A percentile compares a stretch with the other conserved stretches of the same genome.
These are phyloP conservation scores for Tylopilus sp. DNA, from an alignment of 768 basidiomycete species.

Conservation along the genomic window DNA sequence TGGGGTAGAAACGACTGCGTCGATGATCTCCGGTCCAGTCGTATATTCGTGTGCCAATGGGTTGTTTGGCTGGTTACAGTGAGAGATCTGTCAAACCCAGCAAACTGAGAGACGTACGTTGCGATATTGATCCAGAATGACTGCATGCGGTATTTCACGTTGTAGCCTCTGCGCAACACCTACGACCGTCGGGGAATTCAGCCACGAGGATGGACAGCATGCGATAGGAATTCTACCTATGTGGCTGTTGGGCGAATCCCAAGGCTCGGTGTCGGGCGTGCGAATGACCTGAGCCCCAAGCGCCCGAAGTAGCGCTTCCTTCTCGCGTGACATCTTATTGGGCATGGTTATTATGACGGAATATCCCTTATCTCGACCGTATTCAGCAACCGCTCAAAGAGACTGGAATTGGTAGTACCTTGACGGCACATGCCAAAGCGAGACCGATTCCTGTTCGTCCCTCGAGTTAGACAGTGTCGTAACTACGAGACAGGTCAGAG, in stretches of 20 bases:
- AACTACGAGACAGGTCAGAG: background rate
- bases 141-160: constrained; percentile 72
- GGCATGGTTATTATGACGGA: constrained; percentile 87
- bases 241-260: constrained; percentile 86
- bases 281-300: constrained; percentile 94
- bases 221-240: constrained; percentile 65
- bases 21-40: constrained; percentile 91
- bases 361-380: constrained; percentile 86
- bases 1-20: constrained; percentile 65
- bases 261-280: constrained; percentile 86
- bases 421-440: constrained; percentile 90
- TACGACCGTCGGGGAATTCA: constrained; percentile 85
- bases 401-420: constrained; percentile 48
- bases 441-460: constrained; percentile 74
- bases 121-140: constrained; percentile 92
- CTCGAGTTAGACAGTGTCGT: background rate
- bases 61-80: constrained; percentile 60
- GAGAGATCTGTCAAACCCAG: background rate
- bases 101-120: constrained; percentile 47
- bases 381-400: constrained; percentile 55
- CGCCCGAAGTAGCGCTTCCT: constrained; percentile 87
- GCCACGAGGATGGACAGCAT: constrained; percentile 52
- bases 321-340: constrained; percentile 95
- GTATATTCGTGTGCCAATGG: constrained; percentile 87
- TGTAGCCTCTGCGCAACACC: constrained; percentile 81